Evolutionary conservation across 1,284 basidiomycete species (phyloP).

Genomic region (Tausonia pullulans): DNA sequence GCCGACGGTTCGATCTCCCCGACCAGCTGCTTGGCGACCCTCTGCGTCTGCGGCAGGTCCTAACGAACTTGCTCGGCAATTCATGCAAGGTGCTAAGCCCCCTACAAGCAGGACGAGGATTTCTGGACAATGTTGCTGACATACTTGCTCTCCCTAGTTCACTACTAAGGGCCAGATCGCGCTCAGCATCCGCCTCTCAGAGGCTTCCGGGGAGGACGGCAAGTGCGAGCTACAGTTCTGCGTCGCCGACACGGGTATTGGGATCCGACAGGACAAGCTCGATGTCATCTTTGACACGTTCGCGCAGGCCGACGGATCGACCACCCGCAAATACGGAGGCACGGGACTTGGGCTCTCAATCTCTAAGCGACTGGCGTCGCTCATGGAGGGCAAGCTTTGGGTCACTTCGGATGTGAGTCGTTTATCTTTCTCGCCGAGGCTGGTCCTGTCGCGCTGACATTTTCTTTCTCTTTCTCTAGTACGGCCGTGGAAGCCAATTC

Average conservation of each 20-base stretch:
- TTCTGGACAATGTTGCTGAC: not conserved
- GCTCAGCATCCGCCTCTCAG: slow-evolving; percentile 66
- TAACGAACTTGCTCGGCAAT: slow-evolving; percentile 89
- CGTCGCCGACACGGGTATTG: slow-evolving; percentile 95
- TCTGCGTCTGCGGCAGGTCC: slow-evolving; percentile 49
- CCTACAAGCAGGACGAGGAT: slow-evolving; percentile 13
- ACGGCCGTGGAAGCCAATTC: slow-evolving; percentile 62
- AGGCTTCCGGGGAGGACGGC: slow-evolving; percentile 48
- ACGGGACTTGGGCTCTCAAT: slow-evolving; percentile 95
- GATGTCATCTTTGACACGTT: slow-evolving; percentile 99
- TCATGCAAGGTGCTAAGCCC: slow-evolving; percentile 54
- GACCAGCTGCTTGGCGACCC: slow-evolving; percentile 97
- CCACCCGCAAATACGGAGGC: slow-evolving; percentile 78
- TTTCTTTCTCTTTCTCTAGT: slow-evolving; percentile 18
- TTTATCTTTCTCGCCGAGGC: not conserved
- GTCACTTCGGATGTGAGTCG: slow-evolving; percentile 47
- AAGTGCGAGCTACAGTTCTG: slow-evolving; percentile 86
- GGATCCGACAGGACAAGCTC: slow-evolving; percentile 97
- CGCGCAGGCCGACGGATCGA: slow-evolving; percentile 82
- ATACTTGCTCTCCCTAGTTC: slow-evolving; percentile 60
- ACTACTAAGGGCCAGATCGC: slow-evolving; percentile 88
- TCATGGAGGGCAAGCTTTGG: slow-evolving; percentile 99
- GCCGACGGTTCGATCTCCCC: slow-evolving; percentile 28
- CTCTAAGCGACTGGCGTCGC: slow-evolving; percentile 85
- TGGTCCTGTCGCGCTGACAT: not conserved